A percentile compares a stretch with the other conserved stretches of the same genome.
Conservation (phyloP, 2,329 filamentous ascomycete species). For the Metarhizium rileyi region DNA sequence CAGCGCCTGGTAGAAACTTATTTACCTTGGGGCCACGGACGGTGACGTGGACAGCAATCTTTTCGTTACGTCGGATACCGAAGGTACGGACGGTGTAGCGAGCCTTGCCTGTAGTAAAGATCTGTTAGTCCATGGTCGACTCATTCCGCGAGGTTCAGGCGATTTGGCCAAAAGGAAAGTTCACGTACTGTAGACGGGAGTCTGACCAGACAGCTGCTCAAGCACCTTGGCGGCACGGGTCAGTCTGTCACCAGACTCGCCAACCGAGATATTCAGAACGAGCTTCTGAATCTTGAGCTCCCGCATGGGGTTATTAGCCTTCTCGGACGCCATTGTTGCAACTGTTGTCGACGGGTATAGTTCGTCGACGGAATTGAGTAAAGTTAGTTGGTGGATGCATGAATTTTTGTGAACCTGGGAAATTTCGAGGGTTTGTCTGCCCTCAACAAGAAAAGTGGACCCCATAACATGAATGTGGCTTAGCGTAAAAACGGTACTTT, state of each 20-base stretch:
- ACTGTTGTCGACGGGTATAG: conserved; percentile 24
- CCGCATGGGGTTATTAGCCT: conserved; percentile 96
- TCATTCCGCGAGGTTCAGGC: not conserved
- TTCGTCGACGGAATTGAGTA: conserved; percentile 24
- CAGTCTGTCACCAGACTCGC: conserved; percentile 99
- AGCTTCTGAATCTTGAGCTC: conserved; percentile 99
- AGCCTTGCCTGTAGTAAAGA: conserved; percentile 68
- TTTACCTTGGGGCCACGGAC: conserved; percentile 80
- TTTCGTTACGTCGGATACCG: conserved; percentile 99
- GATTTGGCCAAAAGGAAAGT: not conserved
- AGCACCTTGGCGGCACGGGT: conserved; percentile 99
- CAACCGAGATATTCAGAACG: conserved; percentile 98
- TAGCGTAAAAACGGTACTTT: conserved; percentile 22
- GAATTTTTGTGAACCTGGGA: conserved; percentile 26
- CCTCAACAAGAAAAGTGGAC: conserved; percentile 22
- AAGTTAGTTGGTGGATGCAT: conserved; percentile 16
- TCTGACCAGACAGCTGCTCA: conserved; percentile 99
- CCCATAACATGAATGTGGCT: conserved; percentile 1
- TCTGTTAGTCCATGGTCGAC: conserved; percentile 10
- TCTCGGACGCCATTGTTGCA: conserved; percentile 55
- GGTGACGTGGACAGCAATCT: conserved; percentile 98
- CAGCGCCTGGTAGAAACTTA: not conserved
- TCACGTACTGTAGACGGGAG: conserved; percentile 89
- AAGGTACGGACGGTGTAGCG: conserved; percentile 99
- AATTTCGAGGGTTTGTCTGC: conserved; percentile 33